phyloP scores from a whole-genome alignment of 1,284 basidiomycete genomes.

The Coriolopsis trogii region DNA sequence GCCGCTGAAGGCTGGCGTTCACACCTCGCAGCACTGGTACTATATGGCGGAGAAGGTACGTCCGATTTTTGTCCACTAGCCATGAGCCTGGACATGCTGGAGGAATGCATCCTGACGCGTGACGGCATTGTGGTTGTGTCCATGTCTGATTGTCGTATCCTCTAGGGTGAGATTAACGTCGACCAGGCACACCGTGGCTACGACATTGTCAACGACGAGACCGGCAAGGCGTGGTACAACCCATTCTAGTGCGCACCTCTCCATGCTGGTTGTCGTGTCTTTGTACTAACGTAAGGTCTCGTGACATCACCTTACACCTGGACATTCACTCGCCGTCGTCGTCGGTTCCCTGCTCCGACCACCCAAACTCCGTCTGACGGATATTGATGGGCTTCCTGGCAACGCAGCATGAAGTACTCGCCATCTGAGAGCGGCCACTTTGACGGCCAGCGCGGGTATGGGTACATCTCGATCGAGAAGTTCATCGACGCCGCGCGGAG shows the following conservation, averaged over 20 bases:
- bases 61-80: background rate
- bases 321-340: too few relatives aligned
- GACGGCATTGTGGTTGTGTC: background rate
- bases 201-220: constrained; percentile 83
- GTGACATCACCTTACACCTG: too few relatives aligned
- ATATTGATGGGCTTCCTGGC: too few relatives aligned
- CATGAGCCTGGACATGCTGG: background rate
- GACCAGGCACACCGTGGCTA: constrained; percentile 95
- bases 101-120: background rate
- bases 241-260: constrained; percentile 90
- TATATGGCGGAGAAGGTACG: constrained; percentile 89
- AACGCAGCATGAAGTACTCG: constrained; percentile 85
- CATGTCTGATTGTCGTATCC: background rate
- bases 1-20: constrained; percentile 75
- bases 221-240: constrained; percentile 83
- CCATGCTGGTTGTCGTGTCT: too few relatives aligned
- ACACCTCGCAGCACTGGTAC: constrained; percentile 92
- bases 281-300: too few relatives aligned
- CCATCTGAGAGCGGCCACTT: constrained; percentile 91
- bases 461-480: constrained; percentile 89
- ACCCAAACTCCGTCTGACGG: too few relatives aligned
- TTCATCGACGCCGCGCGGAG: constrained; percentile 81
- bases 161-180: constrained; percentile 84
- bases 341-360: too few relatives aligned
- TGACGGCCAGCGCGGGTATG: constrained; percentile 91